These are phyloP conservation scores for Paracorniculantispora psalliotae DNA, from an alignment of 2,329 filamentous ascomycete species.

Conservation along the genomic window DNA sequence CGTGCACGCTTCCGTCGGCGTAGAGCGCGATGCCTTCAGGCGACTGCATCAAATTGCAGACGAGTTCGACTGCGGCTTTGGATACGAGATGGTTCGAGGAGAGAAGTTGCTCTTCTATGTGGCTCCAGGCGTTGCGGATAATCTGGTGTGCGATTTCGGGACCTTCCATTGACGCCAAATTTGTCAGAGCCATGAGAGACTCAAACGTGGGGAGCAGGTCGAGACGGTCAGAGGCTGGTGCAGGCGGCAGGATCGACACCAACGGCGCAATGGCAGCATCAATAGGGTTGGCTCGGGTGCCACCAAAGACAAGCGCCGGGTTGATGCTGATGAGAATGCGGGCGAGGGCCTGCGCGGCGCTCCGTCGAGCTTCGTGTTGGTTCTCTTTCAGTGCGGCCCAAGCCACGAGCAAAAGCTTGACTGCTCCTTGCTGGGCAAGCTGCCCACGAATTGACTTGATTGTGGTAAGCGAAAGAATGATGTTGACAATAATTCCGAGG, in stretches of 20 bases:
- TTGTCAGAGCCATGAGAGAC: conserved; percentile 84
- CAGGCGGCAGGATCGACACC: conserved; percentile 64
- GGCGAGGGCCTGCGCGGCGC: conserved; percentile 74
- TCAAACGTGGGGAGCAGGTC: conserved; percentile 90
- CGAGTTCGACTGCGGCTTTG: conserved; percentile 78
- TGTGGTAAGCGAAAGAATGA: conserved; percentile 72
- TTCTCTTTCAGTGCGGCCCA: conserved; percentile 57
- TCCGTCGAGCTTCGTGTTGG: conserved; percentile 41
- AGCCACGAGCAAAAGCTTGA: conserved; percentile 74
- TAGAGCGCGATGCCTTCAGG: conserved; percentile 64
- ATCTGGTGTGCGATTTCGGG: conserved; percentile 62
- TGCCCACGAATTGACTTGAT: conserved; percentile 68
- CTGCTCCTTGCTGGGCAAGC: conserved; percentile 88
- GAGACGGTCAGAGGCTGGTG: conserved; percentile 57
- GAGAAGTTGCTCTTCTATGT: conserved; percentile 79
- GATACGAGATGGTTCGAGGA: conserved; percentile 70
- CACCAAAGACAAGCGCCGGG: conserved; percentile 76
- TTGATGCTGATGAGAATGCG: conserved; percentile 84
- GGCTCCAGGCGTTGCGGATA: conserved; percentile 66
- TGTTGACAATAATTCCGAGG: conserved; percentile 66
- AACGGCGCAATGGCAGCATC: conserved; percentile 80
- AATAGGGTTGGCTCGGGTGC: conserved; percentile 66
- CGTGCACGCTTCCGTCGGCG: conserved; percentile 60
- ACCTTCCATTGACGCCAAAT: conserved; percentile 77
- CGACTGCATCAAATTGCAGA: conserved; percentile 81